A percentile compares a stretch with the other conserved stretches of the same genome.
phyloP scores from a whole-genome alignment of 805 yeast species.

The Hanseniaspora guilliermondii region DNA sequence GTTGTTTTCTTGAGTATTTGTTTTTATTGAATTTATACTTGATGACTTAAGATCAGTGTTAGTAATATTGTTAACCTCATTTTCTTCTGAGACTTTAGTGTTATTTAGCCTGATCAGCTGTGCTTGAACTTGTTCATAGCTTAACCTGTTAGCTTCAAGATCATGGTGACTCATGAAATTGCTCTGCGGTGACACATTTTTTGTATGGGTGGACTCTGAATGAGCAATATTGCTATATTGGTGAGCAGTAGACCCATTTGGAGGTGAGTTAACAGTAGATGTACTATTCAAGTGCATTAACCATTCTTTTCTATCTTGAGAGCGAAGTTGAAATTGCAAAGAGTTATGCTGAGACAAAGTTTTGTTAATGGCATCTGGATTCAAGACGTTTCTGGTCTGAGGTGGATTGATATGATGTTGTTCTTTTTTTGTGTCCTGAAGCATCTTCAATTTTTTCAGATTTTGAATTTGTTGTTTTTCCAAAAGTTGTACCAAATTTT shows the following conservation, averaged over 20 bases:
- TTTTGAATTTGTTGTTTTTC: slow-evolving; percentile 11
- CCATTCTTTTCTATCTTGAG: slow-evolving; percentile 11
- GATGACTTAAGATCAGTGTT: not conserved
- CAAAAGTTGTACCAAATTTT: slow-evolving; percentile 9
- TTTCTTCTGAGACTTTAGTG: not conserved
- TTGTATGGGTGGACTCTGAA: not conserved
- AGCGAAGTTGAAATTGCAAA: not conserved
- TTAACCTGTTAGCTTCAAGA: not conserved
- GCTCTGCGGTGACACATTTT: slow-evolving; percentile 3
- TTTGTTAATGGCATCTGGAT: not conserved
- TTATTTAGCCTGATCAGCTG: not conserved
- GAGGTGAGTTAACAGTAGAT: not conserved
- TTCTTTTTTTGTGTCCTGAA: not conserved
- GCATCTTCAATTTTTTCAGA: slow-evolving; percentile 1
- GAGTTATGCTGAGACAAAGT: not conserved
- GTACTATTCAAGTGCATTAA: not conserved
- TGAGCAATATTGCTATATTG: not conserved
- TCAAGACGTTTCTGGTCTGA: not conserved
- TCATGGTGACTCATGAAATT: not conserved
- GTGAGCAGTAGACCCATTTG: not conserved
- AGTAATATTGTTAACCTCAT: not conserved
- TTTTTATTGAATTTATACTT: not conserved
- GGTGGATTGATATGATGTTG: not conserved
- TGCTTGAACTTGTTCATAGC: not conserved
- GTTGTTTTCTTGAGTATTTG: not conserved